These are phyloP conservation scores for Leucocoprinus leucothites DNA, from an alignment of 768 basidiomycete species.

Conservation along the genomic window DNA sequence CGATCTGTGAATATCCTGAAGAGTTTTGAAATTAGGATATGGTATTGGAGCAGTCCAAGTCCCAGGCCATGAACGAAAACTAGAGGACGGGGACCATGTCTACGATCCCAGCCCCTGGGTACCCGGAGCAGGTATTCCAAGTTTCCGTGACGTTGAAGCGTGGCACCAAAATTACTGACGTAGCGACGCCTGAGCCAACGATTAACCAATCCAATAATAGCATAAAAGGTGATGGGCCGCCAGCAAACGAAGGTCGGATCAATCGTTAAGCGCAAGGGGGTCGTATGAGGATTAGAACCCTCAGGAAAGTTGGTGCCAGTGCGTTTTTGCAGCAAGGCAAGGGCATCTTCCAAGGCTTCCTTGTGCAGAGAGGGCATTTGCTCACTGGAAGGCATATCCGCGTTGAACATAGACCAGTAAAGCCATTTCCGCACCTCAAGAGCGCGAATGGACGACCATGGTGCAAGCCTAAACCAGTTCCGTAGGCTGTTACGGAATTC, in stretches of 20 bases:
- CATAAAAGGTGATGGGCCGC: slow-evolving; percentile 70
- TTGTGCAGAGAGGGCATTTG: slow-evolving; percentile 43
- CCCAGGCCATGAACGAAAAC: slow-evolving; percentile 90
- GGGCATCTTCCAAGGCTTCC: slow-evolving; percentile 52
- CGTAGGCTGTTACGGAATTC: slow-evolving; percentile 70
- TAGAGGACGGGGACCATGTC: slow-evolving; percentile 60
- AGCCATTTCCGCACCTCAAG: slow-evolving; percentile 72
- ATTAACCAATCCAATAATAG: slow-evolving; percentile 47
- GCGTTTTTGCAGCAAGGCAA: slow-evolving; percentile 67
- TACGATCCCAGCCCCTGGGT: slow-evolving; percentile 63
- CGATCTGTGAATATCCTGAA: slow-evolving; percentile 55
- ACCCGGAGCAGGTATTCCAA: slow-evolving; percentile 82
- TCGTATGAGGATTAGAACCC: slow-evolving; percentile 48
- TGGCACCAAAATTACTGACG: slow-evolving; percentile 36
- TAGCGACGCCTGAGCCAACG: slow-evolving; percentile 43
- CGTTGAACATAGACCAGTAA: slow-evolving; percentile 80
- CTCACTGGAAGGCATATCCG: slow-evolving; percentile 51
- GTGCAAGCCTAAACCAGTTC: slow-evolving; percentile 75
- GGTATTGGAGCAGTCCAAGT: slow-evolving; percentile 74
- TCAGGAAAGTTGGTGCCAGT: slow-evolving; percentile 63
- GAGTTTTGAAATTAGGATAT: slow-evolving; percentile 56
- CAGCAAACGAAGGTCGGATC: slow-evolving; percentile 69
- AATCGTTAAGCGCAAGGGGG: slow-evolving; percentile 68
- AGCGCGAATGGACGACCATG: slow-evolving; percentile 68
- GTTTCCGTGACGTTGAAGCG: slow-evolving; percentile 49